Percentiles rank a stretch among this genome's conserved stretches.
phyloP scores from a whole-genome alignment of 2,329 filamentous ascomycete genomes.

The Boeremia lycopersici region DNA sequence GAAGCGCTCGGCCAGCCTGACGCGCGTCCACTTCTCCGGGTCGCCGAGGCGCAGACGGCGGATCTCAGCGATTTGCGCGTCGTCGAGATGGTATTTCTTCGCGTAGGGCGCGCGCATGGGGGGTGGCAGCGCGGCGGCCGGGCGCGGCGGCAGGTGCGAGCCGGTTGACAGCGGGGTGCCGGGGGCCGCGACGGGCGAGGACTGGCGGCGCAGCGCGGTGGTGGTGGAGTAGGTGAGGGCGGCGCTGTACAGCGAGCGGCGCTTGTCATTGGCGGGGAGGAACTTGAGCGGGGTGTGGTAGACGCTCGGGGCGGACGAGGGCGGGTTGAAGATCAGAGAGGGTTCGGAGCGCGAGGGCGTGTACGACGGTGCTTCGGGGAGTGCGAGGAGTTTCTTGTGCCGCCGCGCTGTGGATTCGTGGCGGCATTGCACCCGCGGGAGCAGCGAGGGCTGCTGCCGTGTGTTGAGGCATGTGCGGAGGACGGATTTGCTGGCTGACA shows the following conservation, averaged over 20 bases:
- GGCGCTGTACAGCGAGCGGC: slow-evolving; percentile 55
- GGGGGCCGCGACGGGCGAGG: slow-evolving; percentile 33
- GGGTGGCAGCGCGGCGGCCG: slow-evolving; percentile 50
- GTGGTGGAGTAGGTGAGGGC: slow-evolving; percentile 31
- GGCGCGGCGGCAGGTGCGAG: slow-evolving; percentile 31
- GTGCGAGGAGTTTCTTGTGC: slow-evolving; percentile 53
- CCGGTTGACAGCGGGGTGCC: slow-evolving; percentile 36
- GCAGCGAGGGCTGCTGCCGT: slow-evolving; percentile 26
- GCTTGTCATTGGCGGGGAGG: slow-evolving; percentile 63
- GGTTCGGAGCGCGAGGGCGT: slow-evolving; percentile 35
- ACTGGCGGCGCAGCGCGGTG: slow-evolving; percentile 26
- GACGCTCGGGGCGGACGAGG: slow-evolving; percentile 65
- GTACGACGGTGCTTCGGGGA: slow-evolving; percentile 55
- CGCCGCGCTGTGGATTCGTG: slow-evolving; percentile 54
- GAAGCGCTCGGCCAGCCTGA: slow-evolving; percentile 66
- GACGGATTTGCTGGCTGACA: slow-evolving; percentile 43
- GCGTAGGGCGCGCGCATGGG: slow-evolving; percentile 58
- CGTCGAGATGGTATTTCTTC: slow-evolving; percentile 67
- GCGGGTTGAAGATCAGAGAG: slow-evolving; percentile 65
- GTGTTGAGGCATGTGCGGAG: slow-evolving; percentile 29
- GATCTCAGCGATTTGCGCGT: slow-evolving; percentile 65
- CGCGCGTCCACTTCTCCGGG: slow-evolving; percentile 64
- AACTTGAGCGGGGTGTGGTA: slow-evolving; percentile 71
- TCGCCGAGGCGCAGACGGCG: slow-evolving; percentile 60
- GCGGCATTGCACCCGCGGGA: slow-evolving; percentile 43